Evolutionary conservation across 2,329 filamentous ascomycete species (phyloP).

Genomic region (Colletotrichum ledebouriae): DNA sequence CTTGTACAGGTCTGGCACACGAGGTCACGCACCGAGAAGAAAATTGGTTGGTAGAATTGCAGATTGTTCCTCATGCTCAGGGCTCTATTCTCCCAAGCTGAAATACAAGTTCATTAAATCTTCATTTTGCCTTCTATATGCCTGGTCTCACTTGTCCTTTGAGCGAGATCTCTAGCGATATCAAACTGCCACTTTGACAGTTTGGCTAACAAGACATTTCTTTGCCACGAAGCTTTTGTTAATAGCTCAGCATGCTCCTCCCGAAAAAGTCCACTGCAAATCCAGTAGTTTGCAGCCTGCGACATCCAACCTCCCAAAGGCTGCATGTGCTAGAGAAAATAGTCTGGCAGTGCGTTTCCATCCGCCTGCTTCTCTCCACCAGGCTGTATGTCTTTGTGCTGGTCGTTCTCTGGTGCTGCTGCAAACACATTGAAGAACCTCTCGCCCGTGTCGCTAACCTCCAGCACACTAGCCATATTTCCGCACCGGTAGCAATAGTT

Average conservation of each 20-base stretch:
- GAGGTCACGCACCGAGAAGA: constrained; percentile 29
- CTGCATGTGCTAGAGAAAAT: constrained; percentile 70
- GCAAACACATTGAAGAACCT: constrained; percentile 98
- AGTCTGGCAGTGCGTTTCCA: constrained; percentile 74
- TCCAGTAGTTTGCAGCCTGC: neutral
- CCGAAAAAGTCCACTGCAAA: neutral
- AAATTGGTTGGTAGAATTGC: constrained; percentile 28
- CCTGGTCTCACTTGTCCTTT: neutral
- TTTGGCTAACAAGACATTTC: no score
- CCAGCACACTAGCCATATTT: constrained; percentile 96
- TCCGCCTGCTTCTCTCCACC: constrained; percentile 76
- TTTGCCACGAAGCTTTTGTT: no score
- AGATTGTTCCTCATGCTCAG: constrained; percentile 15
- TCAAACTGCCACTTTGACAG: no score
- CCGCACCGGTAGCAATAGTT: constrained; percentile 97
- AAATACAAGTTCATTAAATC: constrained; percentile 26
- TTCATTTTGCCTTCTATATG: neutral
- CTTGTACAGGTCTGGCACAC: constrained; percentile 28
- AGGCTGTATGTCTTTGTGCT: constrained; percentile 87
- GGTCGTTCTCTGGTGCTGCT: constrained; percentile 94
- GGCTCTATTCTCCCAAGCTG: neutral
- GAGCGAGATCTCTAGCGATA: neutral
- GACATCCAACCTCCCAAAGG: neutral
- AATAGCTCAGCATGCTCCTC: neutral
- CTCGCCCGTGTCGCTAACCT: constrained; percentile 93